phyloP scores from a whole-genome alignment of 495 filamentous ascomycete species.

The Neurospora sp. region DNA sequence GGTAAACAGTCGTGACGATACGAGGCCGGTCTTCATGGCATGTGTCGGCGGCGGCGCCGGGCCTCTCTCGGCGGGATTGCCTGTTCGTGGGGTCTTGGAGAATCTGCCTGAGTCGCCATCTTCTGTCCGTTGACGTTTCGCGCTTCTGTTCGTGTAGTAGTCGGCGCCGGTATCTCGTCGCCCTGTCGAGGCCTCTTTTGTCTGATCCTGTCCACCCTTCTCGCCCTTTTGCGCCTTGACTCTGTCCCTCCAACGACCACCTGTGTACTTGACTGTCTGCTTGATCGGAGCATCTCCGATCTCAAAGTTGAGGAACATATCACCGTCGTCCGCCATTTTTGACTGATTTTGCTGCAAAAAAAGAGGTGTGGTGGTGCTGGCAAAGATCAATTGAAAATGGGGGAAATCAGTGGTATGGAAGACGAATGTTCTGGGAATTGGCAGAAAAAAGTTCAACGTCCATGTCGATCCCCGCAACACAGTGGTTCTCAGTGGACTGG shows the following conservation, averaged over 20 bases:
- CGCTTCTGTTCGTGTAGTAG: constrained; percentile 18
- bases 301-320: constrained; percentile 83
- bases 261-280: constrained; percentile 62
- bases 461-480: constrained; percentile 1
- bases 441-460: constrained; percentile 17
- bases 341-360: neutral
- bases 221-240: constrained; percentile 65
- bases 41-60: constrained; percentile 13
- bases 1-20: constrained; percentile 86
- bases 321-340: constrained; percentile 81
- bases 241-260: constrained; percentile 85
- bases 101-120: constrained; percentile 11
- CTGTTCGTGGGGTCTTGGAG: constrained; percentile 10
- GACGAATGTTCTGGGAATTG: neutral
- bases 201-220: constrained; percentile 24
- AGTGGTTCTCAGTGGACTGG: neutral
- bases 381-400: neutral
- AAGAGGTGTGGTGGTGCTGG: neutral
- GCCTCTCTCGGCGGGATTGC: constrained; percentile 8
- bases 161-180: constrained; percentile 12
- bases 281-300: constrained; percentile 52
- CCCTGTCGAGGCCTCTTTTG: constrained; percentile 1
- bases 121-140: constrained; percentile 33
- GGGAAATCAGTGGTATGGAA: neutral
- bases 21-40: constrained; percentile 30